Conservation (phyloP, 2,329 filamentous ascomycete species). For the Macrophomina phaseolina region DNA sequence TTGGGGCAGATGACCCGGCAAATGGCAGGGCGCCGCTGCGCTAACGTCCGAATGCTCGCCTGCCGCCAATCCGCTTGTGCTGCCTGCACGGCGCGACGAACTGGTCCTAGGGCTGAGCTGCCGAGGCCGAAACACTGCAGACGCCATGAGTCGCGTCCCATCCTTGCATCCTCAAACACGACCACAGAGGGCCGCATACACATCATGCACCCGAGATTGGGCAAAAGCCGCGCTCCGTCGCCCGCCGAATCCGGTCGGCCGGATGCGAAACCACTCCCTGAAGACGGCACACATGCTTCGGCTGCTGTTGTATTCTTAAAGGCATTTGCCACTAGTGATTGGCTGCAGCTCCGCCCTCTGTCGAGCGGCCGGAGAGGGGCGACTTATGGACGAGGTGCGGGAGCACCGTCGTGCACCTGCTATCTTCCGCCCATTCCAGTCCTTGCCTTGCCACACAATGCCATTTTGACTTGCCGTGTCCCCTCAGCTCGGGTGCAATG, state of each 20-base stretch:
- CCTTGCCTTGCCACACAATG: constrained; percentile 22
- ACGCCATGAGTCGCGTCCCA: constrained; percentile 12
- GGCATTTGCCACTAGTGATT: constrained; percentile 7
- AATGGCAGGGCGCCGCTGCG: not conserved
- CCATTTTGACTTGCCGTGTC: constrained; percentile 18
- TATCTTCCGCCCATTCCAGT: constrained; percentile 19
- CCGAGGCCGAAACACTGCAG: constrained; percentile 11
- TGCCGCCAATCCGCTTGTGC: not conserved
- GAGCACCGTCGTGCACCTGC: constrained; percentile 11
- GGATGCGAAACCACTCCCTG: not conserved
- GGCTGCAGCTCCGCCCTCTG: constrained; percentile 4
- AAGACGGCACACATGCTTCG: not conserved
- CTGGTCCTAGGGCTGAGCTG: constrained; percentile 18
- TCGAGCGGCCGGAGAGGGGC: not conserved
- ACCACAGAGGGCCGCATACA: not conserved
- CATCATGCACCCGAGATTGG: not conserved
- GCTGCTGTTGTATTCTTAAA: constrained; percentile 1
- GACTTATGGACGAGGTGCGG: not conserved
- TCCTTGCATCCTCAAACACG: not conserved
- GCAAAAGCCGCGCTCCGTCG: not conserved
- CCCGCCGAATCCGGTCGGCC: constrained; percentile 2
- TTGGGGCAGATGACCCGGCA: constrained; percentile 9
- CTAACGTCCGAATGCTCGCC: not conserved
- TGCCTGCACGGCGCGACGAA: constrained; percentile 2
- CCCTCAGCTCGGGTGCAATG: constrained; percentile 18